Evolutionary conservation across 148 eudicot genomes (phyloP), one percentile per base, ranked within the genome.

Genomic region (Spergularia bocconei): DNA sequence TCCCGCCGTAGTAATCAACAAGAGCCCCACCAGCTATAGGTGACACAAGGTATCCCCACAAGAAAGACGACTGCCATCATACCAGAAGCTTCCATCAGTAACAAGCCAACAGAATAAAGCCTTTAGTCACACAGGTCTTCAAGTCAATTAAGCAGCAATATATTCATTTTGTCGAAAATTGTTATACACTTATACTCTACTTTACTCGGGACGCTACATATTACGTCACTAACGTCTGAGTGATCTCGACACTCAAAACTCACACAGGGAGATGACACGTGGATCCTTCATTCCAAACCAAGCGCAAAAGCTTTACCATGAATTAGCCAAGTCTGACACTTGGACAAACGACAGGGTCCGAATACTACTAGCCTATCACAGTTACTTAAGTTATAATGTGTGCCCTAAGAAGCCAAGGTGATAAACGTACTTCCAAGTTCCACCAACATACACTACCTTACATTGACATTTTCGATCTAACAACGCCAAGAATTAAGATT

Each of bases 41-140:
- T 39, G 98, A 91, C 78, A 93, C 66, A 63, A 93, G 87, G 86
- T 93, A 93, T 19, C 98, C 98, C 98, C 98, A 93, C 75, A 93
- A 91, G 82, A 91, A 93, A 67, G 98, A 91, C 47, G 98, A 93
- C 98, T 93, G 97, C 85, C 85, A 89, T 81, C 77, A 83, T 44
- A 75, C 53, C 80, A 56, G 78, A 63, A 59, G 77, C 78, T 70
- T 61, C 58, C 63, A 82, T 85, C 84, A 87, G 87, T 70, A 56
- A 20, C 76, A 76, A 74, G 67, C 71, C 70, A 53, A 29, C 36
- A 0, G 36, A 2, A 29, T 29, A 29, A 29, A 29, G 36, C 36
- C 36, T 29, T 29, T 29, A 29, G 68, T n/a, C 38, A 56, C 20
- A 21, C 50, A 47, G 6, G 53, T 50, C 38, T 44, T 39, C 38